Evolutionary conservation across 2,329 filamentous ascomycete species (phyloP).

Genomic region (Botrytis elliptica): DNA sequence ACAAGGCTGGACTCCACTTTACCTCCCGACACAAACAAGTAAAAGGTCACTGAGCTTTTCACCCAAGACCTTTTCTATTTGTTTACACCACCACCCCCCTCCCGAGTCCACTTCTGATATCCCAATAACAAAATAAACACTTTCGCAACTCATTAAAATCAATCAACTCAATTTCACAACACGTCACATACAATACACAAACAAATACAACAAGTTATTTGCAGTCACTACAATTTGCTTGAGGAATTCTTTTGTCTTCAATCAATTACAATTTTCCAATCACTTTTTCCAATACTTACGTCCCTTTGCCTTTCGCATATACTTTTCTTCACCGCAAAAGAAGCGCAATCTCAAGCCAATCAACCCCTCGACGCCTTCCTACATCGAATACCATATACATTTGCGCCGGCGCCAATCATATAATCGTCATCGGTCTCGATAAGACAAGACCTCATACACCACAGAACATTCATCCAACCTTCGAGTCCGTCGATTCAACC

Average conservation of each 20-base stretch:
- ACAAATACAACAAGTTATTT: constrained; percentile 1
- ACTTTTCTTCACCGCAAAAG: constrained; percentile 17
- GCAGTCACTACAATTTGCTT: constrained; percentile 12
- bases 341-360: background rate
- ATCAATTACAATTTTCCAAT: background rate
- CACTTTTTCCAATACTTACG: background rate
- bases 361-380: constrained; percentile 9
- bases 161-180: background rate
- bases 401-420: constrained; percentile 12
- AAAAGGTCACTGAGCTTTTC: background rate
- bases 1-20: background rate
- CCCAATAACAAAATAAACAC: background rate
- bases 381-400: background rate
- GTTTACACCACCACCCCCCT: background rate
- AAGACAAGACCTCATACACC: background rate
- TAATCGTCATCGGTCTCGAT: background rate
- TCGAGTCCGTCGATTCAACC: background rate
- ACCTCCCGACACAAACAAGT: background rate
- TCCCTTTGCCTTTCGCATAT: background rate
- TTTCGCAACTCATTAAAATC: background rate
- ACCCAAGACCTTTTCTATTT: background rate
- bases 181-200: background rate
- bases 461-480: background rate
- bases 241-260: background rate
- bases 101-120: constrained; percentile 3